These are phyloP conservation scores for Gossypium herbaceum DNA, from an alignment of 345 rosid genomes.

Conservation along the genomic window DNA sequence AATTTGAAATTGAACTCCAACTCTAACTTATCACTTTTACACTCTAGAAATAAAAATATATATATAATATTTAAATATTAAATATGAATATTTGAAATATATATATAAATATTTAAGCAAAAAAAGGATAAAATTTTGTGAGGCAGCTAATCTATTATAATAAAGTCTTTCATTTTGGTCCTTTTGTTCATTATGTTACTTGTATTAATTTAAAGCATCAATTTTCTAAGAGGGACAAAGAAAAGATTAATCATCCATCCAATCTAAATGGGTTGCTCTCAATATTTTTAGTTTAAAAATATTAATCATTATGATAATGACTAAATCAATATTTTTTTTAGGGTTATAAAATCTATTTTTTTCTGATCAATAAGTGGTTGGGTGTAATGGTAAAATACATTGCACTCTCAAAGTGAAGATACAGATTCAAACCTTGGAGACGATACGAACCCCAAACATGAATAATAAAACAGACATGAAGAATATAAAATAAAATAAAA, in stretches of 20 bases:
- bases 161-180: neutral
- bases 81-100: no score
- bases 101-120: neutral
- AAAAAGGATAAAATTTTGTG: neutral
- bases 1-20: no score
- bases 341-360: neutral
- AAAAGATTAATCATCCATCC: neutral
- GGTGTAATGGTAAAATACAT: no score
- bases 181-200: slow-evolving; percentile 8
- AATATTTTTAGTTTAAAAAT: neutral
- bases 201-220: neutral
- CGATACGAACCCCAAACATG: no score
- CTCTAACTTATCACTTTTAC: no score
- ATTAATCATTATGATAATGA: slow-evolving; percentile 5
- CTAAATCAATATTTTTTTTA: neutral
- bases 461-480: no score
- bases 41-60: no score
- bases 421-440: fast-evolving
- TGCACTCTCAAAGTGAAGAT: fast-evolving
- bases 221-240: neutral
- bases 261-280: neutral
- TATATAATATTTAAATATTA: no score
- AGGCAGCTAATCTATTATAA: neutral
- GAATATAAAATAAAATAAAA: no score
- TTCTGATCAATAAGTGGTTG: no score